Percentiles rank a stretch among this genome's conserved stretches.
These are phyloP conservation scores for Mortierella sp. DNA, from an alignment of 371 early-diverging fungal species.

Conservation along the genomic window DNA sequence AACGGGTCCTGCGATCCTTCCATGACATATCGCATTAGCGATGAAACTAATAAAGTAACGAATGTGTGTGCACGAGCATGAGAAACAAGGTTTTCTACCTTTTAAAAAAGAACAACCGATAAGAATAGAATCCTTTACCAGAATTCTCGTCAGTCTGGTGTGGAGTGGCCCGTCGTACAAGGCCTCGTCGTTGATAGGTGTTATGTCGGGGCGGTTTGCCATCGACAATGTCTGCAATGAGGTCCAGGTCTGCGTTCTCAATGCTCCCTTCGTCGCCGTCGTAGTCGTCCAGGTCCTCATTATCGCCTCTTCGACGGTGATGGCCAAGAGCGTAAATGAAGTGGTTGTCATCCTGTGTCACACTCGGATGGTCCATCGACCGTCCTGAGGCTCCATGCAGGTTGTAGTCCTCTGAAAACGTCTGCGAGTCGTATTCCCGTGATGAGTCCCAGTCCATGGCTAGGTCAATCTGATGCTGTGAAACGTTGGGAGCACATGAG, in stretches of 20 bases:
- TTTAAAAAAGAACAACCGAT: background rate
- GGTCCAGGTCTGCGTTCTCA: constrained; percentile 39
- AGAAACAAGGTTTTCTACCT: background rate
- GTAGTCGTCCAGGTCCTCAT: background rate
- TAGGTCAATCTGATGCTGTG: background rate
- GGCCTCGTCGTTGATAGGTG: background rate
- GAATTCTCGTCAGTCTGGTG: constrained; percentile 35
- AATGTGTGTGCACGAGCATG: background rate
- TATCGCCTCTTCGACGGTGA: background rate
- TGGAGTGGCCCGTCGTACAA: background rate
- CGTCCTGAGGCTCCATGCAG: constrained; percentile 51
- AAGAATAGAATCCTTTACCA: constrained; percentile 1
- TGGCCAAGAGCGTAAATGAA: background rate
- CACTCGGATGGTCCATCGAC: constrained; percentile 43
- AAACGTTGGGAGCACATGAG: background rate
- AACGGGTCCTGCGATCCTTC: constrained; percentile 24
- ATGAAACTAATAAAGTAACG: constrained; percentile 12
- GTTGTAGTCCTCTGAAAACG: constrained; percentile 53
- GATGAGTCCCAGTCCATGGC: constrained; percentile 40
- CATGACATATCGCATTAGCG: constrained; percentile 25
- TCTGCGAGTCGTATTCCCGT: constrained; percentile 44
- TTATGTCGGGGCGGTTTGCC: constrained; percentile 21
- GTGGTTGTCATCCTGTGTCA: constrained; percentile 44
- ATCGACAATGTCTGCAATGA: constrained; percentile 46
- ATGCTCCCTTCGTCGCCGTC: constrained; percentile 20